Base-by-base conservation (phyloP, 1,284 basidiomycete species). In the Cutaneotrichosporon mucoides region DNA sequence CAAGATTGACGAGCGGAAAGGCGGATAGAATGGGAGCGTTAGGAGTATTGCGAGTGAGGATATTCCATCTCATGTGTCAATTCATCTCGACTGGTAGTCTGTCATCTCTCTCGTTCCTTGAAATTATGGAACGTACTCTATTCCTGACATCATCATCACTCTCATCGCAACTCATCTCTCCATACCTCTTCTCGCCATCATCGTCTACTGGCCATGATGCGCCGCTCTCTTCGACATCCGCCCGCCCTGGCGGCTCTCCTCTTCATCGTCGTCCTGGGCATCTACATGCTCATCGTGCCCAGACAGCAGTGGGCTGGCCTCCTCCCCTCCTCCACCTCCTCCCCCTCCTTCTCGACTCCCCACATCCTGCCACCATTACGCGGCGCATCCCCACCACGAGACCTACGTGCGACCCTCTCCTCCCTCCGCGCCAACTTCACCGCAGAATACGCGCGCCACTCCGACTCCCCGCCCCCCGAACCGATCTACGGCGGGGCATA, bases 401-500 rank as follows among this genome's bases (percentile, higher is more conserved):
- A 49, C 4, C 50, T 57, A 9, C 45, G 45, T 13, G 15, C 4
- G 0, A 36, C 53, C 0, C 54, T 72, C 15, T 56, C 63, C 37
- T 40, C 38, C 4, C 58, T 69, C 2, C 59, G 56, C 34, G 34
- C 40, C 13, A 55, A 58, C 7, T 62, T 70, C n/a, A 41, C 56
- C 6, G 9, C 45, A 12, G 52, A 57, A 12, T 72, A 68, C 52
- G 49, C 53, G 1, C 35, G 45, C 2, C 34, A 51, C 42, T 34
- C 16, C n/a, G 5, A n/a, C 15, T 10, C 24, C 2, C 8, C 45
- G 3, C 56, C 59, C 5, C 67, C 63, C 7, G 38, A 54, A 37
- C 68, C 70, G 4, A 57, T 79, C 8, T 72, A 72, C 57, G 47
- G 62, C 7, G 56, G 65, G 10, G 71, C 72, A 6, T 58, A 55